These are phyloP conservation scores for Verticillium zaregamsianum DNA, from an alignment of 2,329 filamentous ascomycete species.

Conservation along the genomic window DNA sequence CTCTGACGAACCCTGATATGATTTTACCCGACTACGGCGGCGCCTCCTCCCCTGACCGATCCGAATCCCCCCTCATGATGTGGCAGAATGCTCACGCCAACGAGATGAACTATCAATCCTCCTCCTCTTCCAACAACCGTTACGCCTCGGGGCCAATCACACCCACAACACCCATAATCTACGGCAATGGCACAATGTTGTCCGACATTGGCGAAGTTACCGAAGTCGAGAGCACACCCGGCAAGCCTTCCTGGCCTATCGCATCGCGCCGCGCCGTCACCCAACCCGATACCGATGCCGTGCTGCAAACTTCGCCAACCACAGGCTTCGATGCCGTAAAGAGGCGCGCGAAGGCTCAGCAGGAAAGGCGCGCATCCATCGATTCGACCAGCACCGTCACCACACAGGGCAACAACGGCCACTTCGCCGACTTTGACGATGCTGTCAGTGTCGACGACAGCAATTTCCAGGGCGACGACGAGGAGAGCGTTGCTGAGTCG, in stretches of 20 bases:
- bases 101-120: conserved; percentile 37
- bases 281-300: conserved; percentile 24
- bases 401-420: conserved; percentile 41
- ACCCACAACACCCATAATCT: conserved; percentile 61
- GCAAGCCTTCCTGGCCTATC: conserved; percentile 33
- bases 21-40: conserved; percentile 73
- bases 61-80: conserved; percentile 46
- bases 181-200: conserved; percentile 65
- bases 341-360: conserved; percentile 36
- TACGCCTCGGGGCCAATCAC: conserved; percentile 41
- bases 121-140: conserved; percentile 24
- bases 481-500: conserved; percentile 59
- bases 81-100: conserved; percentile 44
- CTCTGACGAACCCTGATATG: conserved; percentile 91
- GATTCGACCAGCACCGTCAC: conserved; percentile 60
- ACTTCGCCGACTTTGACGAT: conserved; percentile 61
- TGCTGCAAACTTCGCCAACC: conserved; percentile 40
- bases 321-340: conserved; percentile 38
- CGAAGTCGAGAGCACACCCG: conserved; percentile 47
- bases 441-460: conserved; percentile 58
- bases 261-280: conserved; percentile 20
- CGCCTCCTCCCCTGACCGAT: conserved; percentile 47
- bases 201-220: conserved; percentile 60
- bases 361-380: conserved; percentile 49
- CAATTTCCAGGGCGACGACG: conserved; percentile 63